Conservation (phyloP, 805 yeast genomes). For the Scheffersomyces lignosus region DNA sequence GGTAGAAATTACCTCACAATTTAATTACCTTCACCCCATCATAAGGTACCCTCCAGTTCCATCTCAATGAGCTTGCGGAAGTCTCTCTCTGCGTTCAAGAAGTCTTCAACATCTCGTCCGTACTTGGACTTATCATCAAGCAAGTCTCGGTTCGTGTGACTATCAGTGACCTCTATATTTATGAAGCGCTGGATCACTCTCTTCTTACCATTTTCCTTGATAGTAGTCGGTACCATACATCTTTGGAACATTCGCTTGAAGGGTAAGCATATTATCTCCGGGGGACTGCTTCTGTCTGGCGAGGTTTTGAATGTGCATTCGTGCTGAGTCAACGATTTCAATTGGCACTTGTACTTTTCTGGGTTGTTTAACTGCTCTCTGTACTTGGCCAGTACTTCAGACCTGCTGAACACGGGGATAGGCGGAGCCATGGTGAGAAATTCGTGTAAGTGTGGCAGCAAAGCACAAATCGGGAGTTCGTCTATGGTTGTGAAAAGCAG, state of each 20-base stretch:
- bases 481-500: too few species aligned
- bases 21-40: too few species aligned
- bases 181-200: conserved; percentile 28
- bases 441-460: too few species aligned
- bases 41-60: conserved; percentile 9
- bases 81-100: conserved; percentile 39
- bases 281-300: conserved; percentile 20
- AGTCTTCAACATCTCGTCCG: conserved; percentile 29
- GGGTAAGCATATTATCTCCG: conserved; percentile 43
- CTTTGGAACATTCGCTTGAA: conserved; percentile 43
- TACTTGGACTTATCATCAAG: conserved; percentile 19
- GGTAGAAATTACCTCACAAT: too few species aligned
- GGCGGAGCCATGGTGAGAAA: conserved; percentile 50
- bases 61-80: conserved; percentile 32
- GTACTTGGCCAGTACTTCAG: conserved; percentile 28
- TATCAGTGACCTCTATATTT: conserved; percentile 39
- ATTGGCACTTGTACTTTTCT: conserved; percentile 31
- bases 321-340: conserved; percentile 37
- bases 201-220: conserved; percentile 27
- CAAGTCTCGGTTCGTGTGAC: conserved; percentile 29
- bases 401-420: conserved; percentile 35
- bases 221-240: conserved; percentile 28
- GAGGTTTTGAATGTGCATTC: conserved; percentile 42
- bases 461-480: too few species aligned
- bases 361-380: conserved; percentile 28